Evolutionary conservation across 2,329 filamentous ascomycete genomes (phyloP).

Genomic region (Parafenestella ontariensis): DNA sequence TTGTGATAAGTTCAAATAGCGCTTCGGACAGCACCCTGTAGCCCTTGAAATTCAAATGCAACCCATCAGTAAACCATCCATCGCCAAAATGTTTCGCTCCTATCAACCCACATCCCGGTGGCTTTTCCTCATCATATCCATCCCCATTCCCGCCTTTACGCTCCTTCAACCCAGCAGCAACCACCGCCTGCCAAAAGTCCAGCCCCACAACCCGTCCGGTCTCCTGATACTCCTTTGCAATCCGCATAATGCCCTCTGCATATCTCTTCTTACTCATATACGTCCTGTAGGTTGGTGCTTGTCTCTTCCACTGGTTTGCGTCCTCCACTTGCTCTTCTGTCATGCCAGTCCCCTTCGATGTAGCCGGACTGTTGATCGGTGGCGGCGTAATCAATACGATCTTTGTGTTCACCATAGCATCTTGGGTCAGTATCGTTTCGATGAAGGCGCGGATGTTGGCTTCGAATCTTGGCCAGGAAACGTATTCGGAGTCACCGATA

Average conservation of each 20-base stretch:
- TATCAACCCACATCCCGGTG: constrained; percentile 47
- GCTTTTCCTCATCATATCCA: constrained; percentile 36
- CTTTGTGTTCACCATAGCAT: constrained; percentile 40
- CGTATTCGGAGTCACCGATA: constrained; percentile 27
- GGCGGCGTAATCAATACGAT: constrained; percentile 49
- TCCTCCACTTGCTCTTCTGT: constrained; percentile 9
- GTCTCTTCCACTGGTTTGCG: constrained; percentile 12
- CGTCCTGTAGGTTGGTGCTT: constrained; percentile 36
- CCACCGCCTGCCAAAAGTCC: constrained; percentile 44
- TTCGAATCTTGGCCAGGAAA: constrained; percentile 44
- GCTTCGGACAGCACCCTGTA: constrained; percentile 38
- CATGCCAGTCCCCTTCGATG: background rate
- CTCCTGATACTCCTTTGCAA: constrained; percentile 43
- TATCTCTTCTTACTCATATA: constrained; percentile 50
- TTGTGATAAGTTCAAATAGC: constrained; percentile 27
- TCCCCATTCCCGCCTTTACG: constrained; percentile 29
- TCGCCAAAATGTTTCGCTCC: constrained; percentile 39
- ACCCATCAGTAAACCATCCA: constrained; percentile 48
- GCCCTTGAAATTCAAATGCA: constrained; percentile 46
- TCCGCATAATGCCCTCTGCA: constrained; percentile 47
- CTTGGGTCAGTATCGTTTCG: constrained; percentile 41
- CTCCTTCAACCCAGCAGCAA: constrained; percentile 31
- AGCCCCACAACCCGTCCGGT: constrained; percentile 43
- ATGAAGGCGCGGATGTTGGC: constrained; percentile 47
- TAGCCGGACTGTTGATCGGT: constrained; percentile 41